Percentiles rank a stretch among this genome's conserved stretches.
These are phyloP conservation scores for Arthrobotrys conoides DNA, from an alignment of 2,329 filamentous ascomycete species.

Conservation along the genomic window DNA sequence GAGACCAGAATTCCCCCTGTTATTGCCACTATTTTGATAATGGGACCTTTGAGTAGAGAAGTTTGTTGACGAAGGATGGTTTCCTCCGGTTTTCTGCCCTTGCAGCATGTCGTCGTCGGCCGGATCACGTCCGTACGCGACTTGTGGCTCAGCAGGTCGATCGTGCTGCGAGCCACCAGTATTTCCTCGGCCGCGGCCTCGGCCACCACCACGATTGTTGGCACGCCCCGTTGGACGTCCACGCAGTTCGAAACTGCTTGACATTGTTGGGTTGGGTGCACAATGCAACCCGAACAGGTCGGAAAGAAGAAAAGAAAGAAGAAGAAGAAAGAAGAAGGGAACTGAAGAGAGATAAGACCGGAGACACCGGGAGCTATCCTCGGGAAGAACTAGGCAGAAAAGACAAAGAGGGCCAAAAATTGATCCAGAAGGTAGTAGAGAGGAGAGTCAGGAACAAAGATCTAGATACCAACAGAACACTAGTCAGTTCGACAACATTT, in stretches of 20 bases:
- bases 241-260: constrained; percentile 1
- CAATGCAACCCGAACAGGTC: constrained; percentile 25
- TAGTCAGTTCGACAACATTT: constrained; percentile 3
- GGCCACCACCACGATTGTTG: constrained; percentile 7
- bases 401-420: not conserved
- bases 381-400: not conserved
- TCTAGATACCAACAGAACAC: constrained; percentile 19
- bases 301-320: not conserved
- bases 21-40: not conserved
- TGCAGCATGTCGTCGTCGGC: not conserved
- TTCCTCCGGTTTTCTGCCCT: not conserved
- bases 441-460: not conserved
- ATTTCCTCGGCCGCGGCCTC: constrained; percentile 14
- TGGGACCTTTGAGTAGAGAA: not conserved
- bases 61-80: not conserved
- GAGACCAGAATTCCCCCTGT: constrained; percentile 7
- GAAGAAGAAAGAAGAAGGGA: not conserved
- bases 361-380: not conserved
- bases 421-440: not conserved
- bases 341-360: not conserved
- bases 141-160: constrained; percentile 11
- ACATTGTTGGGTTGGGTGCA: constrained; percentile 38
- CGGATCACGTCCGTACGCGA: constrained; percentile 20
- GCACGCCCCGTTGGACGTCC: constrained; percentile 13
- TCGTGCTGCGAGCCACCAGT: constrained; percentile 2